These are phyloP conservation scores for Climacium dendroides DNA, from an alignment of 225 moss, liverwort and hornwort species.

Conservation along the genomic window DNA sequence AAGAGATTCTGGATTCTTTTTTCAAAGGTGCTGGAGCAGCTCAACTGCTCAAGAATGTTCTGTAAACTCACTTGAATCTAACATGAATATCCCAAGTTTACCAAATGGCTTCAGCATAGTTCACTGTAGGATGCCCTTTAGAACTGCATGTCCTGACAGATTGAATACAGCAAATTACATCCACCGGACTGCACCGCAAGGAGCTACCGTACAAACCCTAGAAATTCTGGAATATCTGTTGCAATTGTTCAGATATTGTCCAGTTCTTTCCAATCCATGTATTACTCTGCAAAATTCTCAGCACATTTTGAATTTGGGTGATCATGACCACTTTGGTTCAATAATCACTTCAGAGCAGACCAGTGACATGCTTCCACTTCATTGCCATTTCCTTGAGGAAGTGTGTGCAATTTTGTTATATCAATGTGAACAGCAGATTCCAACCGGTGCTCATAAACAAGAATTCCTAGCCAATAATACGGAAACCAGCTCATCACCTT, in stretches of 20 bases:
- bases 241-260: background rate
- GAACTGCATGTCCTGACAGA: background rate
- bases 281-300: background rate
- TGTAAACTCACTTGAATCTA: background rate
- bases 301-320: background rate
- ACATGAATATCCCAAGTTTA: background rate
- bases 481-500: too few species aligned
- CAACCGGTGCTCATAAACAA: too few species aligned
- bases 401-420: too few species aligned
- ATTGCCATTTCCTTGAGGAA: too few species aligned
- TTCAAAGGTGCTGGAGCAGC: background rate
- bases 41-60: background rate
- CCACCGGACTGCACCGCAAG: background rate
- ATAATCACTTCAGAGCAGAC: background rate
- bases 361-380: too few species aligned
- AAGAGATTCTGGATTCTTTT: background rate
- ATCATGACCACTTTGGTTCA: background rate
- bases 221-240: background rate
- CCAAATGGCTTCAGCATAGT: background rate
- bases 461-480: too few species aligned
- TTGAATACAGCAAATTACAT: background rate
- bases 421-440: too few species aligned
- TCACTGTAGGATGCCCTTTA: background rate
- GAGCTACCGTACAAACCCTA: background rate
- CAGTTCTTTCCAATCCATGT: background rate